Evolutionary conservation across 108 stramenopile species (phyloP).

Genomic region (Skeletonema potamos): DNA sequence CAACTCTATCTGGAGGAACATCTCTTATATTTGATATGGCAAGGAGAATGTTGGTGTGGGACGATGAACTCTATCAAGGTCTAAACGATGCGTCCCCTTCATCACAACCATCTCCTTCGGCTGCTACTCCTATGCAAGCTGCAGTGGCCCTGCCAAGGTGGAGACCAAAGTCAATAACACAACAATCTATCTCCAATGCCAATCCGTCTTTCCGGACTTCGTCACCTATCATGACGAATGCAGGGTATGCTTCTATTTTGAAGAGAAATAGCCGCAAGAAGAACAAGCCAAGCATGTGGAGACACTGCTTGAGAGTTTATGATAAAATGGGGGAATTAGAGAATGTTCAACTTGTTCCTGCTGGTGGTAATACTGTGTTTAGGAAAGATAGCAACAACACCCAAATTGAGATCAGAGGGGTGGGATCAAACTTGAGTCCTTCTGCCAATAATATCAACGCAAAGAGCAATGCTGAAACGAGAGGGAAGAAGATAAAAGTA

Average conservation of each 20-base stretch:
- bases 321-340: conserved; percentile 65
- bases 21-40: conserved; percentile 79
- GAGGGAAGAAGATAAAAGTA: conserved; percentile 26
- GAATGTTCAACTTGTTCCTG: neutral
- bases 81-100: conserved; percentile 36
- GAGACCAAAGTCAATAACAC: conserved; percentile 52
- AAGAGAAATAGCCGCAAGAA: conserved; percentile 75
- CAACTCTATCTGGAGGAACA: conserved; percentile 56
- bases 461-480: neutral
- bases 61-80: conserved; percentile 38
- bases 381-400: neutral
- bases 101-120: conserved; percentile 1
- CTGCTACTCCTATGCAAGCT: neutral
- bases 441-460: neutral
- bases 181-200: conserved; percentile 57
- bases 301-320: conserved; percentile 70
- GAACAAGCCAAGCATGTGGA: conserved; percentile 77
- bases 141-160: conserved; percentile 46
- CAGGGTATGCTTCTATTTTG: conserved; percentile 72
- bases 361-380: neutral
- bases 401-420: neutral
- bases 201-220: conserved; percentile 77
- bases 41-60: conserved; percentile 61
- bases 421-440: neutral
- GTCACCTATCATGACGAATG: conserved; percentile 73